Base-by-base conservation (phyloP, 768 basidiomycete species). In the Boletus patriciae region DNA sequence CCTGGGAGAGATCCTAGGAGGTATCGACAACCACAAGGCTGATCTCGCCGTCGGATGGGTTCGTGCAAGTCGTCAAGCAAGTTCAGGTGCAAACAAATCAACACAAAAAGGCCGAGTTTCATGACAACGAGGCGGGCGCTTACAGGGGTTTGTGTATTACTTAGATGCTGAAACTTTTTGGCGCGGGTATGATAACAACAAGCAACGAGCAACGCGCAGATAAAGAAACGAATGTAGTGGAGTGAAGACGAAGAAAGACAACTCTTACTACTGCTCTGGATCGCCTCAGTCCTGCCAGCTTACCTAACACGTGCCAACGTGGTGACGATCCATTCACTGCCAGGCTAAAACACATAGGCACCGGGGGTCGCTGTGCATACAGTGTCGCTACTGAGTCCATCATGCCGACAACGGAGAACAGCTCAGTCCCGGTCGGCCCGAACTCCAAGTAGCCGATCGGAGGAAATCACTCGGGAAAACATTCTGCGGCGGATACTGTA, bases 41-140 rank as follows among this genome's bases (percentile, higher is more conserved):
- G 60, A 65, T 52, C 60, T 65, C 49, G 57, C 44, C 31, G 65
- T 46, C 31, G 62, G 62, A 57, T 57, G 53, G 33, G 59, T 60
- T 60, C 63, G 66, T 56, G 55, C 50, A 54, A 62, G 71, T 73
- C 60, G 69, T 59, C 54, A 63, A 44, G 59, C 50, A 65, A 58
- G 66, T 73, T 71, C 47, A 41, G 54, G 46, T 44, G 57, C 52
- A 71, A 71, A 71, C 64, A 71, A 43, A 61, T 66, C 71, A 71
- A 73, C 11, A 73, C 72, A 73, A 66, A 49, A 55, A 21, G 34
- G 8, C 36, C 42, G 18, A 40, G 61, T 60, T 63, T 63, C 60
- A 59, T 50, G 64, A 56, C 53, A 42, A 59, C 62, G 53, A 59
- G 46, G 47, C 16, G 18, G 15, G 60, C 65, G 63, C 66, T 70